Evolutionary conservation across 2,329 filamentous ascomycete genomes (phyloP).

Genomic region (Xylaria sp.): DNA sequence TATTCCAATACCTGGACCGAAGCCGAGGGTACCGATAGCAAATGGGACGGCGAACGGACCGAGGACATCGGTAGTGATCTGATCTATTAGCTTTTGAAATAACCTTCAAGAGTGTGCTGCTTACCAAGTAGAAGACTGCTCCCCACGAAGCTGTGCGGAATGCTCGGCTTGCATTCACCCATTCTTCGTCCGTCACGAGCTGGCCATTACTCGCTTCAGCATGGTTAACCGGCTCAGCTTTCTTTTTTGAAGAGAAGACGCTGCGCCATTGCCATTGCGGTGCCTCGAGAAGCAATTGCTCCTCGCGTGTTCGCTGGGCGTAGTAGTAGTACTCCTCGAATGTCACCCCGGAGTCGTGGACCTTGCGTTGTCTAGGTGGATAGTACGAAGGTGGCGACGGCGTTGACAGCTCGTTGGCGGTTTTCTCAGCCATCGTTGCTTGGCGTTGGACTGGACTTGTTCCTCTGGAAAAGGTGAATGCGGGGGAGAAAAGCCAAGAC

Average conservation of each 20-base stretch:
- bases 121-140: constrained; percentile 57
- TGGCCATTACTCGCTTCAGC: not conserved
- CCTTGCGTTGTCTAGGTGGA: constrained; percentile 26
- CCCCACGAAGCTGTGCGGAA: constrained; percentile 58
- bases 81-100: constrained; percentile 10
- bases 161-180: constrained; percentile 58
- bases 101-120: not conserved
- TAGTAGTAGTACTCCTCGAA: constrained; percentile 37
- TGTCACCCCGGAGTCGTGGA: constrained; percentile 35
- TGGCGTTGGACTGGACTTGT: constrained; percentile 14
- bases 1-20: constrained; percentile 57
- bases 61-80: constrained; percentile 60
- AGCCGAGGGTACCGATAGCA: constrained; percentile 46
- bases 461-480: constrained; percentile 7
- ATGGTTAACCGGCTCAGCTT: constrained; percentile 2
- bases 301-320: constrained; percentile 32
- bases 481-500: constrained; percentile 23
- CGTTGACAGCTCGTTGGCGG: constrained; percentile 14
- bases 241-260: constrained; percentile 27
- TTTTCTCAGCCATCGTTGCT: constrained; percentile 31
- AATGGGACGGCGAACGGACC: constrained; percentile 55
- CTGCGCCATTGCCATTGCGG: constrained; percentile 32
- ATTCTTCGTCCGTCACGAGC: constrained; percentile 54
- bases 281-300: constrained; percentile 21
- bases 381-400: constrained; percentile 23